Evolutionary conservation across 225 moss, liverwort and hornwort genomes (phyloP), one percentile per base, ranked within the genome.

Genomic region (Asterella californica): DNA sequence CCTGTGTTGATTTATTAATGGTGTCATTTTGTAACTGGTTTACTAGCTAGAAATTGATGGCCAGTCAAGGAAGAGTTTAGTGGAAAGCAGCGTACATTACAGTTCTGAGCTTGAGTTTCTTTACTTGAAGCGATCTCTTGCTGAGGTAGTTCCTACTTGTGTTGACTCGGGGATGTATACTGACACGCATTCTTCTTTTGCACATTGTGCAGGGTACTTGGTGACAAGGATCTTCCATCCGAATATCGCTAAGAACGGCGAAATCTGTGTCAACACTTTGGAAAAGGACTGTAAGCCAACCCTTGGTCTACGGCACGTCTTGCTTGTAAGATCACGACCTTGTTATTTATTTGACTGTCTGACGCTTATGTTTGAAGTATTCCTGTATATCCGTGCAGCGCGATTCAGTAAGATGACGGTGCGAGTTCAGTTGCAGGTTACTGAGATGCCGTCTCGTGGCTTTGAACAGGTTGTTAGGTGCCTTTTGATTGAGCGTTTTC

Each of bases 231-330:
- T 99, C 75, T 99, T 99, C 65, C 97, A 99, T 87, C 97, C 97
- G 0, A 99, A 99, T 63, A 92, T 99, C 70, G 92, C 97, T 15
- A 99, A 94, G 78, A 99, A 92, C 72, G 97, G 97, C 77, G 94
- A 99, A 86, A 99, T 99, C 30, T 99, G 97, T 87, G 94, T 97
- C 0, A 97, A 97, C 79, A 97, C 96, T 11, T 75, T 97, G 32
- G 94, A 97, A 90, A 97, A 94, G 72, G 97, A 99, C 64, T 99
- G 97, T 94, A 99, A 99, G 88, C 97, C 97, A 73, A 99, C 94
- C 76, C 90, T 99, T 24, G 97, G 97, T 71, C 90, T 99, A 63
- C 97, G 97, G 49, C 97, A 99, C 86, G 93, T 99, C 49, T 89
- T 99, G 59, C 91, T 99, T 38, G 97, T 99, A 90, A 49, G 89